Evolutionary conservation across 1,139 yeast genomes (phyloP), one percentile per base, ranked within the genome.

Genomic region (Yamadazyma atlantica): DNA sequence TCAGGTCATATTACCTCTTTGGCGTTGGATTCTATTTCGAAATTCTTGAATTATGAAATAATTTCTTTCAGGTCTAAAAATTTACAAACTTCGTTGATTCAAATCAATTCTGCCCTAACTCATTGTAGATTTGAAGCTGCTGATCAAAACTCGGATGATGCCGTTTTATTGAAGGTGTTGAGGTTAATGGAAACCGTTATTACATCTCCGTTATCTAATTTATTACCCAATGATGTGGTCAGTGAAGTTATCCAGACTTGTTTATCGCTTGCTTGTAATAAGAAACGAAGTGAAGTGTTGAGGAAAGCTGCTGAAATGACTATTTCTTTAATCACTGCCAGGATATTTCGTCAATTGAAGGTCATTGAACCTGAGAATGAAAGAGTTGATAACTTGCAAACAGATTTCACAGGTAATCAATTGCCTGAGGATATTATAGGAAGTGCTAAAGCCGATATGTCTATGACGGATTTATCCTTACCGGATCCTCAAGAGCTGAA

Each of bases 51-150:
- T 34, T 84, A 86, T 55, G 79, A 81, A 26, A 73, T 87, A 29
- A 51, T 79, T 62, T 38, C 72, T 38, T 37, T 62, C 56, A 37
- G 54, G 51, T 55, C 78, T 56, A 58, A 77, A 58, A 64, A 73
- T 64, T 44, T 76, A 28, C 72, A 69, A 35, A 67, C 62, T 36
- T 58, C 83, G 19, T 62, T 85, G 46, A 69, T 80, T 11, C 84
- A 82, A 50, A 69, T 83, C 39, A 75, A 84, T 14, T 76, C 86
- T 13, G 85, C 97, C 0, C 73, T 94, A 41, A 87, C 97, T 0
- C 96, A 89, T 55, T 92, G 98, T 60, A 78, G 96, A 27, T 94
- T 92, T 57, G 97, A 92, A 64, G 96, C 96, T 1, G 86, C 95
- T 0, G 97, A 90, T 55, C 96, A 89, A 57, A 78, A 84, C 30